phyloP scores from a whole-genome alignment of 2,329 filamentous ascomycete genomes.

The Parascedosporium putredinis region DNA sequence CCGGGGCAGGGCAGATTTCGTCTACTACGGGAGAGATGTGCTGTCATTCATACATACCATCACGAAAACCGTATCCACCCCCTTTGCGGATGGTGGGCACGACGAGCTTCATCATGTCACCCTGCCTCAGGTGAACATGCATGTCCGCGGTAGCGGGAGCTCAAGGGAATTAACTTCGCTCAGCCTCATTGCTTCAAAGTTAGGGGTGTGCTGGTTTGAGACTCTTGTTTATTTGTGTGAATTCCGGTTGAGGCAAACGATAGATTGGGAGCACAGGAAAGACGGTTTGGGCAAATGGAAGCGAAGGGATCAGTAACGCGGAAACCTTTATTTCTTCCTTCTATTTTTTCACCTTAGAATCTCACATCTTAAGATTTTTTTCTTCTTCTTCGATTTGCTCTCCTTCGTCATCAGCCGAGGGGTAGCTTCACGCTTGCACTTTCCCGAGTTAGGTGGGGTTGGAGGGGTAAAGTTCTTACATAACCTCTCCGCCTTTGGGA shows the following conservation, averaged over 20 bases:
- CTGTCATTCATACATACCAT: background rate
- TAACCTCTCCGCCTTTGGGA: no score
- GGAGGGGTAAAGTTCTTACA: background rate
- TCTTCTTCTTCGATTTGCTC: background rate
- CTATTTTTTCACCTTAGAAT: no score
- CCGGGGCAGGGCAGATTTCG: no score
- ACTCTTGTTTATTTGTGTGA: no score
- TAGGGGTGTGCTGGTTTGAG: no score
- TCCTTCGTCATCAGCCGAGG: background rate
- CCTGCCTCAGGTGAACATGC: conserved; percentile 63
- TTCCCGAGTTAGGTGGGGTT: background rate
- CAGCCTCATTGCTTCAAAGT: conserved; percentile 21
- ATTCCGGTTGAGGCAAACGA: no score
- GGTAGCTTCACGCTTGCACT: background rate
- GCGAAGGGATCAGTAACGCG: no score
- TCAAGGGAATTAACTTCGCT: conserved; percentile 29
- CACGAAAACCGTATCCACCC: conserved; percentile 53
- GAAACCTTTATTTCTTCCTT: no score
- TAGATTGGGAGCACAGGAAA: no score
- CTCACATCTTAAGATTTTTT: no score
- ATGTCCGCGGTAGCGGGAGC: conserved; percentile 58
- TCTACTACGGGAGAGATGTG: no score
- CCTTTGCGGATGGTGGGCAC: conserved; percentile 42
- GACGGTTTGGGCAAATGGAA: no score
- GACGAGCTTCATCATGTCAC: conserved; percentile 49